Evolutionary conservation across 148 eudicot species (phyloP), one percentile per base, ranked within the genome.

Genomic region (Cornus kousa): DNA sequence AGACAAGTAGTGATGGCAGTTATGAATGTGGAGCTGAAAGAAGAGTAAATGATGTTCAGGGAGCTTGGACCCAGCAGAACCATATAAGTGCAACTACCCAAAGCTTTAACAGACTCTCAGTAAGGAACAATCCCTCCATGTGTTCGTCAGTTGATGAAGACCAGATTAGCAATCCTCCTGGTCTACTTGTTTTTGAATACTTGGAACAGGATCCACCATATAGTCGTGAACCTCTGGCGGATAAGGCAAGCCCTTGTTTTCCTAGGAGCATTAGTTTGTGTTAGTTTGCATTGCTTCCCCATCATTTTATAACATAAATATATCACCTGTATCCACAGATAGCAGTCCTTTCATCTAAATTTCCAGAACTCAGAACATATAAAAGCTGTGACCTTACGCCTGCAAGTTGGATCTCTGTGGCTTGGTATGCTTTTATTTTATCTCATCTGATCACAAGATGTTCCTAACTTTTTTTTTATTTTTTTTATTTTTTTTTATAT

Each of bases 391-490:
- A 95, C 79, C 79, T 96, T 77, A 87, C 91, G 17, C 78, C 88
- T 39, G 84, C 95, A 53, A 96, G 99, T 83, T 96, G 99, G 99
- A 73, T 96, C 68, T 96, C 99, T 80, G 92, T 96, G 73, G 98
- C 99, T 50, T 96, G 99, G 99, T 96, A 92, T 74, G 90, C n/a
- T 23, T 72, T 79, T 74, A n/a, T 53, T 43, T 43, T 24, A 7
- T 65, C 35, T 20, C 72, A 16, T 37, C 20, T 8, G 3, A 11
- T 17, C 66, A 53, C 7, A 57, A 57, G 64, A 57, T 12, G 20
- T 57, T 57, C 14, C 64, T 14, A 13, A 35, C 37, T 11, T 19
- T 57, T 57, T 62, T 14, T 17, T 60, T n/a, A n/a, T n/a, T n/a
- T n/a, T n/a, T n/a, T n/a, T n/a, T n/a, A n/a, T n/a, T 9, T 19